These are phyloP conservation scores for Mycosarcoma maydis DNA, from an alignment of 1,284 basidiomycete genomes.

Conservation along the genomic window DNA sequence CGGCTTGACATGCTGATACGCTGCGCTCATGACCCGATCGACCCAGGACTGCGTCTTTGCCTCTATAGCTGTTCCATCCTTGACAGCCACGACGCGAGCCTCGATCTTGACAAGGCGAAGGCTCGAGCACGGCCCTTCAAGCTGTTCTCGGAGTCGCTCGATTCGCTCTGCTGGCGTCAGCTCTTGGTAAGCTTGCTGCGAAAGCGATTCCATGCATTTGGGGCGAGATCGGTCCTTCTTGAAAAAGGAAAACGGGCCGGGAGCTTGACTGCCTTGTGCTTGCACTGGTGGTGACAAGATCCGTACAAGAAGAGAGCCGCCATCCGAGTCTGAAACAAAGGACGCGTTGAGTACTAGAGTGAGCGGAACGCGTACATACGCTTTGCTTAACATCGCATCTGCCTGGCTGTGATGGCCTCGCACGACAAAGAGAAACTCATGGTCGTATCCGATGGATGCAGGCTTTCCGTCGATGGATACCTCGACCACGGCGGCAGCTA, in stretches of 20 bases:
- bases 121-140: slow-evolving; percentile 54
- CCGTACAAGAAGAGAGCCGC: slow-evolving; percentile 57
- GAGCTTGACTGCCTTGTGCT: slow-evolving; percentile 1
- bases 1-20: slow-evolving; percentile 39
- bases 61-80: slow-evolving; percentile 22
- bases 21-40: slow-evolving; percentile 35
- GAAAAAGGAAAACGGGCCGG: slow-evolving; percentile 33
- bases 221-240: slow-evolving; percentile 25
- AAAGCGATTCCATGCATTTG: slow-evolving; percentile 27
- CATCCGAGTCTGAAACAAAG: slow-evolving; percentile 60
- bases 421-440: slow-evolving; percentile 52
- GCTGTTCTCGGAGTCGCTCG: slow-evolving; percentile 35
- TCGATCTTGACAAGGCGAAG: slow-evolving; percentile 58
- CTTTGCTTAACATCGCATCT: slow-evolving; percentile 15
- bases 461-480: slow-evolving; percentile 58
- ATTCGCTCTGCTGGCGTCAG: slow-evolving; percentile 14
- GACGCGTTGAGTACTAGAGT: slow-evolving; percentile 53
- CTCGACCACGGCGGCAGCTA: slow-evolving; percentile 16
- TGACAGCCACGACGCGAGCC: slow-evolving; percentile 30
- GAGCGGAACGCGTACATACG: slow-evolving; percentile 48
- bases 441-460: slow-evolving; percentile 48
- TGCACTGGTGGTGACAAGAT: slow-evolving; percentile 50
- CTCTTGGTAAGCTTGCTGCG: slow-evolving; percentile 19
- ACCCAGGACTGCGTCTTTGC: slow-evolving; percentile 37
- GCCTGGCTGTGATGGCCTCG: slow-evolving; percentile 24